These are phyloP conservation scores for Alternaria angustiovoidea DNA, from an alignment of 2,329 filamentous ascomycete genomes.

Conservation along the genomic window DNA sequence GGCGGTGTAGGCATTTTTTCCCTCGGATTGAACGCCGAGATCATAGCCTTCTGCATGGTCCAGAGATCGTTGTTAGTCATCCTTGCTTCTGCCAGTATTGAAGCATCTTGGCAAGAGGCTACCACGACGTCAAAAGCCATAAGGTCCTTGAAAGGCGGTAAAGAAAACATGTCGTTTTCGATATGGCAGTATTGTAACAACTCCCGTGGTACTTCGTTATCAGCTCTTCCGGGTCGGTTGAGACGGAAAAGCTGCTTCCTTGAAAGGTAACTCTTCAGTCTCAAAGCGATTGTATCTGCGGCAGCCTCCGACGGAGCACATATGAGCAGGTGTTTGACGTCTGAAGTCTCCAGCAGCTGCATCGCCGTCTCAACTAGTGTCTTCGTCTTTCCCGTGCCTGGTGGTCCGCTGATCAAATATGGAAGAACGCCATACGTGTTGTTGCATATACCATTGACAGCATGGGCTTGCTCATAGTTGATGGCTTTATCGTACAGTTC, in stretches of 20 bases:
- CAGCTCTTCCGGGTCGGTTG: constrained; percentile 51
- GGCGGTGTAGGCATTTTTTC: constrained; percentile 1
- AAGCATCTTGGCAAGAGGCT: constrained; percentile 53
- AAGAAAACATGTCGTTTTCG: constrained; percentile 52
- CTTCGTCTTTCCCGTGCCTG: constrained; percentile 63
- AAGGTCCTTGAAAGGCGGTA: constrained; percentile 51
- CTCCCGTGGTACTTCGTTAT: constrained; percentile 54
- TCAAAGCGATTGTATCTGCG: constrained; percentile 54
- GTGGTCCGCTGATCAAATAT: constrained; percentile 59
- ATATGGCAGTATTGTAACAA: constrained; percentile 52
- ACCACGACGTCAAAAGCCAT: constrained; percentile 56
- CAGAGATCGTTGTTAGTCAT: constrained; percentile 55
- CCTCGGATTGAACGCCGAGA: constrained; percentile 42
- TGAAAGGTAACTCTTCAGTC: constrained; percentile 49
- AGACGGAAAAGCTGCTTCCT: constrained; percentile 53
- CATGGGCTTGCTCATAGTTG: constrained; percentile 60
- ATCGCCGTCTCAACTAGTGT: constrained; percentile 58
- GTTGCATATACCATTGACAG: constrained; percentile 53
- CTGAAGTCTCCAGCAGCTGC: constrained; percentile 37
- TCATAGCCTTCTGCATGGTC: constrained; percentile 46
- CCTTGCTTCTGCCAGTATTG: constrained; percentile 53
- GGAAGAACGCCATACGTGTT: constrained; percentile 56
- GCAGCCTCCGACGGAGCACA: constrained; percentile 59
- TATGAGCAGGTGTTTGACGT: constrained; percentile 49
- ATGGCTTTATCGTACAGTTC: constrained; percentile 52